phyloP scores from a whole-genome alignment of 192 early-diverging fungal species.

The Powellomyces hirtus region DNA sequence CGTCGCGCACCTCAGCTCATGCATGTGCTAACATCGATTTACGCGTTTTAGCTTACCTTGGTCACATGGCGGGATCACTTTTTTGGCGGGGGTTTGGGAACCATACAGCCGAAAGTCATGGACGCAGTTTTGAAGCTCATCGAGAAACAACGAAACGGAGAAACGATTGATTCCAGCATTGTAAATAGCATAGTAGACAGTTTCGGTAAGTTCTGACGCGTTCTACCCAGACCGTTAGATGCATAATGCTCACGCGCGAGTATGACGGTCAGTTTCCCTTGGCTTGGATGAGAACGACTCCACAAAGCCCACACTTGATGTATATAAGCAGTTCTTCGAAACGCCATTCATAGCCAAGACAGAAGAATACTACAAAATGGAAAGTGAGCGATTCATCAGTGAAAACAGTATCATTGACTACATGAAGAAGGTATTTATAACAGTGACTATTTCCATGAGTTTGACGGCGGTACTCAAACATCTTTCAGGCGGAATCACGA shows the following conservation, averaged over 20 bases:
- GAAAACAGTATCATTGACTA: constrained; percentile 92
- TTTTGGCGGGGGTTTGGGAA: constrained; percentile 5
- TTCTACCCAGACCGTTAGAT: not conserved
- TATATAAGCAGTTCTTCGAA: constrained; percentile 89
- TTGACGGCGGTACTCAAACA: too few species aligned
- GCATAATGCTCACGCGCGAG: not conserved
- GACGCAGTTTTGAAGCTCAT: constrained; percentile 77
- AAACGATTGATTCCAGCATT: constrained; percentile 80
- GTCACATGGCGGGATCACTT: constrained; percentile 82
- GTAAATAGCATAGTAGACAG: constrained; percentile 89
- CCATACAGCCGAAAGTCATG: constrained; percentile 69
- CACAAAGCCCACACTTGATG: constrained; percentile 74
- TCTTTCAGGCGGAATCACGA: constrained; percentile 65
- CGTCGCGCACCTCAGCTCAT: not conserved
- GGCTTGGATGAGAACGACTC: constrained; percentile 80
- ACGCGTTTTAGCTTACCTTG: constrained; percentile 73
- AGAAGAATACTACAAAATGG: constrained; percentile 82
- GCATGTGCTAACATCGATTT: constrained; percentile 7
- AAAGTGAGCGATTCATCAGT: constrained; percentile 84
- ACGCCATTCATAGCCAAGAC: constrained; percentile 77
- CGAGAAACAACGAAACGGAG: constrained; percentile 80
- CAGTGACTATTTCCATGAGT: too few species aligned
- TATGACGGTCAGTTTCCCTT: constrained; percentile 60
- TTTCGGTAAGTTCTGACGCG: constrained; percentile 61
- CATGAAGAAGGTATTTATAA: constrained; percentile 79